Base-by-base conservation (phyloP, 345 rosid genomes). In the Linum usitatissimum region DNA sequence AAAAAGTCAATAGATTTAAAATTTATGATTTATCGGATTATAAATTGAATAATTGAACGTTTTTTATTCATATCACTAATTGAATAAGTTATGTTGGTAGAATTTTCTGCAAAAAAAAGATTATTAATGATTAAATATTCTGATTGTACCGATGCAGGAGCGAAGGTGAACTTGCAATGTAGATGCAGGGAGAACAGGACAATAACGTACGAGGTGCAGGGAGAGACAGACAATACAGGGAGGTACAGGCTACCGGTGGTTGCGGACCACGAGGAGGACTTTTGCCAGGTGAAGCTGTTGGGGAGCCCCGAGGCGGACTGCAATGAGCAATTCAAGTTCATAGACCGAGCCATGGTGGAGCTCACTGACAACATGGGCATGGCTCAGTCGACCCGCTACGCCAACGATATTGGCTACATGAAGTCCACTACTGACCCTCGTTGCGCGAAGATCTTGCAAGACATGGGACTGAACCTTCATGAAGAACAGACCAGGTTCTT, bases 241-340 rank as follows among this genome's bases (percentile, higher is more conserved):
- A 18, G 5, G 4, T 71, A 71, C 70, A 30, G 39, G 30, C 63
- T 71, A 1, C 42, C 70, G 3, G 74, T 61, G 17, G 59, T 9
- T n/a, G 68, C 57, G 0, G 74, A 71, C 7, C 66, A 71, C 28
- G 74, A 61, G 57, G 74, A 71, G 1, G 74, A 71, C 17, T 60
- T 71, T 8, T 71, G 51, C 51, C 69, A 60, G 57, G 59, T 71
- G 14, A 65, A 15, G 66, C n/a, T 65, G 70, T 15, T 55, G 15
- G 34, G 61, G 23, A 66, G 74, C 48, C 59, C 66, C 18, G 42
- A 18, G 19, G 30, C n/a, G 3, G 58, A 65, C 13, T 71, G 74
- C 66, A 19, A 8, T 1, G 74, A 65, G 6, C 49, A n/a, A 23
- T 71, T 71, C 42, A 12, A 36, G 31, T 53, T 40, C 13, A 10